Evolutionary conservation across 176 grass and related monocot genomes (phyloP).

Genomic region (Oryza nivara): DNA sequence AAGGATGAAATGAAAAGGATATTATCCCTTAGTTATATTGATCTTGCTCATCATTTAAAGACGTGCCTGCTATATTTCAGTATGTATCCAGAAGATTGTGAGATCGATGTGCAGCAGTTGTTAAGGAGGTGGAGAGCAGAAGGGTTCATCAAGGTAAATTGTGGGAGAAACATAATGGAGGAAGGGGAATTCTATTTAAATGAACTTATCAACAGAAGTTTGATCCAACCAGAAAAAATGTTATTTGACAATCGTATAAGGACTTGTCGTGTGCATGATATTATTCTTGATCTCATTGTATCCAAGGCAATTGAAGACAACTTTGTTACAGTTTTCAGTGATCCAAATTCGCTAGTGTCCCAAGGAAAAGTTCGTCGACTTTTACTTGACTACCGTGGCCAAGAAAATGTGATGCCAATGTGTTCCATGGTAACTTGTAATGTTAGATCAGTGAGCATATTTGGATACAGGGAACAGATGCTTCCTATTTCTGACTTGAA

Average conservation of each 20-base stretch:
- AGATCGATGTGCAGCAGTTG: slow-evolving; percentile 13
- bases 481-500: not conserved
- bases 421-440: not conserved
- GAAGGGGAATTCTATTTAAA: slow-evolving; percentile 41
- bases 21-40: slow-evolving; percentile 39
- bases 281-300: slow-evolving; percentile 36
- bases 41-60: slow-evolving; percentile 42
- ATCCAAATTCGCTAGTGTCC: not conserved
- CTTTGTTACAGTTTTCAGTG: slow-evolving; percentile 26
- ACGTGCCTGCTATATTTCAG: not conserved
- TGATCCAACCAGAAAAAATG: slow-evolving; percentile 27
- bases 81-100: slow-evolving; percentile 37
- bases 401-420: not conserved
- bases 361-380: slow-evolving; percentile 26
- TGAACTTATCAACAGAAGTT: slow-evolving; percentile 42
- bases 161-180: not conserved
- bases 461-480: not conserved
- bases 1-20: slow-evolving; percentile 14
- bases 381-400: slow-evolving; percentile 18
- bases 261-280: slow-evolving; percentile 13
- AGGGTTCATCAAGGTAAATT: slow-evolving; percentile 23
- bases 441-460: slow-evolving; percentile 23
- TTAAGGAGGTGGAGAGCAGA: slow-evolving; percentile 39
- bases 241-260: not conserved
- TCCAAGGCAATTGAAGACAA: slow-evolving; percentile 41